Conservation (phyloP, 441 rosid species). For the Kokia cookei region DNA sequence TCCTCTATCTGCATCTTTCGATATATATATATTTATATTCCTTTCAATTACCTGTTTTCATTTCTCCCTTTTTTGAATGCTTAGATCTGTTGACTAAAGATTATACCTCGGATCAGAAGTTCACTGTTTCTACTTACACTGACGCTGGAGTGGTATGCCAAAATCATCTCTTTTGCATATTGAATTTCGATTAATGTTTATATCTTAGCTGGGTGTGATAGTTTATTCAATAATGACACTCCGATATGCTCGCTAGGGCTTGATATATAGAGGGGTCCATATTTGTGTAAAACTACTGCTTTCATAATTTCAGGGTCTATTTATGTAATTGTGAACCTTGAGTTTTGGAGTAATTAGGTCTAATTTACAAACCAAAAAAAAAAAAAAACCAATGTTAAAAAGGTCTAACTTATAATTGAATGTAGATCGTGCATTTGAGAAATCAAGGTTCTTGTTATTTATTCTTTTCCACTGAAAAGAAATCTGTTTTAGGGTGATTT, state of each 20-base stretch:
- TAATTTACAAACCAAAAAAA: too few relatives aligned
- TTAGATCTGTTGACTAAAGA: slow-evolving; percentile 76
- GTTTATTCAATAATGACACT: not conserved
- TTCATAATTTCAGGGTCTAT: not conserved
- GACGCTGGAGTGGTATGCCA: slow-evolving; percentile 63
- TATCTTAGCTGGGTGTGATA: not conserved
- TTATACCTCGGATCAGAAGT: slow-evolving; percentile 65
- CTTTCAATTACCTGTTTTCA: not conserved
- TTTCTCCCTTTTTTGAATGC: not conserved
- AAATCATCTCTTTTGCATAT: not conserved
- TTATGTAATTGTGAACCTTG: not conserved
- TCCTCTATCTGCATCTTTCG: not conserved
- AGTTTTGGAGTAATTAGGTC: not conserved
- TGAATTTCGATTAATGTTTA: not conserved
- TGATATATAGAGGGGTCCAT: not conserved
- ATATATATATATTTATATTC: not conserved
- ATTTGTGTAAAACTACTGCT: not conserved
- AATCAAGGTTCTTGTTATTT: not conserved
- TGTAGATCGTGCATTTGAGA: not conserved
- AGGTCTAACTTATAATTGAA: not conserved
- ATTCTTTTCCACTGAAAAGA: not conserved
- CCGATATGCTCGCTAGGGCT: not conserved
- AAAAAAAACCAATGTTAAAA: not conserved
- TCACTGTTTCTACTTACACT: slow-evolving; percentile 54
- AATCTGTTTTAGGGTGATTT: not conserved